Evolutionary conservation across 2,329 filamentous ascomycete species (phyloP), one percentile per base, ranked within the genome.

Genomic region (Diaporthe longicolla): DNA sequence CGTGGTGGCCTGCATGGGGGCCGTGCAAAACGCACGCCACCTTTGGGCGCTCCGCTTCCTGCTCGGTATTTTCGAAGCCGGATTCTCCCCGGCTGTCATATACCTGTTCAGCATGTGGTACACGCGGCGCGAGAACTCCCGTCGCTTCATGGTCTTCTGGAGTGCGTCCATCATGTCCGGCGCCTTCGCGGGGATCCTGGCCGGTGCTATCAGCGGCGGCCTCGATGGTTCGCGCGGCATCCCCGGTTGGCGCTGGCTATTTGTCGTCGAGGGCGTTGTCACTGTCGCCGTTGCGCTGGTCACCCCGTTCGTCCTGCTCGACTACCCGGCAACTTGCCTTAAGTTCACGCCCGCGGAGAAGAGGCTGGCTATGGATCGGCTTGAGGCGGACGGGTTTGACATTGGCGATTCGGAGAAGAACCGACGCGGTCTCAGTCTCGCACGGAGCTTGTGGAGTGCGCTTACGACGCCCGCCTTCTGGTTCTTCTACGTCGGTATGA

Each of bases 61-160:
- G n/a, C 81, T 88, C 29, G 87, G 86, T 76, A 79, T 85, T 1
- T 79, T 87, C 50, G 85, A 87, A 77, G 83, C 84, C 40, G 85
- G 85, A 3, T 87, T 87, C 74, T 82, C 83, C 1, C 86, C 86
- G 0, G 86, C 85, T 29, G 83, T 87, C 29, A 77, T 87, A 10
- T 81, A 86, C 54, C 82, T 88, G 58, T 82, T 89, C 24, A 87
- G 85, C 0, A 87, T 84, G 0, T 89, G 87, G 86, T 89, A 89
- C 77, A 87, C 87, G 78, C 54, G 68, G 8, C 50, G 57, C 15
- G 52, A 70, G 68, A 32, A 43, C 24, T 37, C 55, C 5, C 89
- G 87, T 77, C 83, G 88, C 4, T 88, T 89, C 75, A 85, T 84
- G 17, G 80, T 89, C 10, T 89, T 87, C 77, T 88, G 88, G 75